Conservation (phyloP, 495 filamentous ascomycete genomes). For the Cercophora newfieldiana region DNA sequence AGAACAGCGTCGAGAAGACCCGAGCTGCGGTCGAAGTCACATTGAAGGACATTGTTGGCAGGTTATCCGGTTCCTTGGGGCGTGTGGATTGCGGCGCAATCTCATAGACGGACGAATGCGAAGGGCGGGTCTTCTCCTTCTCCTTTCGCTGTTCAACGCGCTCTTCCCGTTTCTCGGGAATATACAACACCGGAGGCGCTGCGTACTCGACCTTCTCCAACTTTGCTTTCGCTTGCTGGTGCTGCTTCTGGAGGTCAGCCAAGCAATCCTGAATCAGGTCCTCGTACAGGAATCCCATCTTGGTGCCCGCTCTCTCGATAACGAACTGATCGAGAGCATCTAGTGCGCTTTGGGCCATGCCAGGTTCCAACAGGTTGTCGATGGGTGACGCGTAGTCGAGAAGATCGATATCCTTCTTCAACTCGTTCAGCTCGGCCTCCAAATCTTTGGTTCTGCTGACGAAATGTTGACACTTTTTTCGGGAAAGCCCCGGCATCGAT, state of each 20-base stretch:
- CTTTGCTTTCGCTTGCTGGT: conserved; percentile 22
- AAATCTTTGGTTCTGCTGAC: conserved; percentile 29
- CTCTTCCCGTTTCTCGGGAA: conserved; percentile 14
- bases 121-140: conserved; percentile 41
- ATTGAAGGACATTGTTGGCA: conserved; percentile 18
- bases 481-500: conserved; percentile 28
- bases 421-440: conserved; percentile 27
- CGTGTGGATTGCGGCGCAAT: conserved; percentile 16
- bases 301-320: conserved; percentile 35
- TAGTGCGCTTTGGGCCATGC: conserved; percentile 35
- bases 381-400: conserved; percentile 35
- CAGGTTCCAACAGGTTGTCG: conserved; percentile 39
- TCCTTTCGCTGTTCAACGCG: conserved; percentile 29
- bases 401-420: conserved; percentile 36
- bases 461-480: conserved; percentile 34
- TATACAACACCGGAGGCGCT: conserved; percentile 1
- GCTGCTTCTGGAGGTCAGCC: conserved; percentile 23
- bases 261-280: conserved; percentile 36
- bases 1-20: conserved; percentile 35
- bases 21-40: conserved; percentile 30
- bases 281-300: conserved; percentile 38
- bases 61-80: not conserved
- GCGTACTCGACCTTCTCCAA: conserved; percentile 7
- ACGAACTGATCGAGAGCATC: conserved; percentile 37
- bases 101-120: conserved; percentile 32